A percentile compares a stretch with the other conserved stretches of the same genome.
These are phyloP conservation scores for Talaromyces sp. DNA, from an alignment of 2,329 filamentous ascomycete species.

Conservation along the genomic window DNA sequence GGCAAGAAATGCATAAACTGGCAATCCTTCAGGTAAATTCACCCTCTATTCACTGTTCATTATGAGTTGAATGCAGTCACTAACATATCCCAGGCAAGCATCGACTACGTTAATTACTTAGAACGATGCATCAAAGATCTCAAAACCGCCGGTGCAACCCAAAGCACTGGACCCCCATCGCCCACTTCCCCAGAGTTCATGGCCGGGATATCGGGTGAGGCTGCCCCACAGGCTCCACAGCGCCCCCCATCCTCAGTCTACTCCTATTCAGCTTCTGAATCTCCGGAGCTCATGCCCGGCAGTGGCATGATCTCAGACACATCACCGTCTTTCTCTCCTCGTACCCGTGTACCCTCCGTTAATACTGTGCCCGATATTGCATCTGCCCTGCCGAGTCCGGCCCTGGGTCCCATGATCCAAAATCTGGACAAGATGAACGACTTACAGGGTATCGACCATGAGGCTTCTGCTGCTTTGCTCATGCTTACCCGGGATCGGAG, in stretches of 20 bases:
- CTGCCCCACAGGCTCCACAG: constrained; percentile 8
- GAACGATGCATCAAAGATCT: constrained; percentile 84
- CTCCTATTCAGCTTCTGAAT: constrained; percentile 37
- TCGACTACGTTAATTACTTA: constrained; percentile 93
- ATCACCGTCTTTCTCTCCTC: constrained; percentile 39
- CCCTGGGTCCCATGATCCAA: constrained; percentile 32
- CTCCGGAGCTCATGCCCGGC: constrained; percentile 37
- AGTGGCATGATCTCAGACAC: constrained; percentile 24
- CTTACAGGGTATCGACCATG: constrained; percentile 61
- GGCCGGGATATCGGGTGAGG: constrained; percentile 18
- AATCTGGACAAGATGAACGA: constrained; percentile 26
- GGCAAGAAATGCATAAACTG: constrained; percentile 95
- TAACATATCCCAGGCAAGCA: constrained; percentile 69
- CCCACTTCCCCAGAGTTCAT: constrained; percentile 40
- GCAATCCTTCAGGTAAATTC: constrained; percentile 82
- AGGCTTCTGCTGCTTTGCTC: constrained; percentile 81
- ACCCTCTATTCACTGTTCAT: too few species aligned
- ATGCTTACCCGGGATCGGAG: constrained; percentile 84
- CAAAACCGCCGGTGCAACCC: constrained; percentile 56
- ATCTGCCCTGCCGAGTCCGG: constrained; percentile 41
- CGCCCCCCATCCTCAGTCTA: constrained; percentile 26
- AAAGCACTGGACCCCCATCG: constrained; percentile 33
- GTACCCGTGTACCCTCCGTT: constrained; percentile 29
- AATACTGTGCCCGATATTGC: constrained; percentile 26
- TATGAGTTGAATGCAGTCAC: background rate